phyloP scores from a whole-genome alignment of 148 eudicot genomes.

The Pharnaceum exiguum region DNA sequence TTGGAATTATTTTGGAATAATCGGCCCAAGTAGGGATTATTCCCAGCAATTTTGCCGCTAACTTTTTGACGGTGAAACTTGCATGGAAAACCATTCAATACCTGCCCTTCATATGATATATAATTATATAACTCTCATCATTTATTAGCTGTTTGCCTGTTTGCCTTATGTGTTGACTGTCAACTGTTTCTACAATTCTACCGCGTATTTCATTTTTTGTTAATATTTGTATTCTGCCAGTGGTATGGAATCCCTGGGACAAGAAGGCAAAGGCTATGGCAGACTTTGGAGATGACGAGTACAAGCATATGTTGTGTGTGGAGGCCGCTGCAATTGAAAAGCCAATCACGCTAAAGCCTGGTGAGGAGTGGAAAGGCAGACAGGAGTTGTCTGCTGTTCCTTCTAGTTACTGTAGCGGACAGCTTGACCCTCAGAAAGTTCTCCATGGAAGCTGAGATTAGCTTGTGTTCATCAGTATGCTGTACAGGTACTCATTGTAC shows the following conservation, averaged over 20 bases:
- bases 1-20: no score
- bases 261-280: conserved; percentile 82
- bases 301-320: conserved; percentile 85
- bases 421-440: conserved; percentile 78
- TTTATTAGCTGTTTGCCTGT: no score
- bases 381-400: conserved; percentile 81
- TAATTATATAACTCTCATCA: no score
- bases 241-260: conserved; percentile 98
- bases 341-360: conserved; percentile 78
- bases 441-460: conserved; percentile 38
- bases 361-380: conserved; percentile 93
- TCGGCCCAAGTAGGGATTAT: no score
- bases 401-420: conserved; percentile 86
- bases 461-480: conserved; percentile 6
- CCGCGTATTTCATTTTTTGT: not conserved
- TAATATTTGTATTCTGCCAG: conserved; percentile 27
- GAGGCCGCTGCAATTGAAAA: conserved; percentile 91
- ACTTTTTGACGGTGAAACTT: no score
- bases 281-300: conserved; percentile 90
- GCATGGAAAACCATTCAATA: no score
- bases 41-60: no score
- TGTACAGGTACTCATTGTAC: conserved; percentile 26
- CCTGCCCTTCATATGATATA: no score
- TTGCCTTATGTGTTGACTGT: no score
- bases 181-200: no score